phyloP scores from a whole-genome alignment of 441 rosid genomes.

The Syzygium malaccense region DNA sequence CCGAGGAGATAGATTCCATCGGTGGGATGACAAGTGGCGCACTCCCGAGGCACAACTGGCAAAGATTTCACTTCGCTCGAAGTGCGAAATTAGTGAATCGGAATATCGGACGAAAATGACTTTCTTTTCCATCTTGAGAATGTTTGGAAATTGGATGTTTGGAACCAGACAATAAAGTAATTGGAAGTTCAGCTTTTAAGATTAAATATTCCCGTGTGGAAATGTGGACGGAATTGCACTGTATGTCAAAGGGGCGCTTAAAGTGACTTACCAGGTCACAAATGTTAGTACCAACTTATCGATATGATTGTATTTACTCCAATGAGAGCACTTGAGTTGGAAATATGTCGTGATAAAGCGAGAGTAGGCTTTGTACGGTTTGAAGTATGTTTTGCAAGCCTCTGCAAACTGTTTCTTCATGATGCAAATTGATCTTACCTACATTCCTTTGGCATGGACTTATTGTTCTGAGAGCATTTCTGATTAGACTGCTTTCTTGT shows the following conservation, averaged over 20 bases:
- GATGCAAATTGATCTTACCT: not conserved
- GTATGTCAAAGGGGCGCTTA: not conserved
- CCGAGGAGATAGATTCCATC: not conserved
- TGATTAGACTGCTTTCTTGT: not conserved
- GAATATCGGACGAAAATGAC: not conserved
- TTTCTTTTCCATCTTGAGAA: not conserved
- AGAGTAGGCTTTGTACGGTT: not conserved
- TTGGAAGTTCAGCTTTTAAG: not conserved
- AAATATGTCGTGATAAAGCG: not conserved
- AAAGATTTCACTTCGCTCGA: not conserved
- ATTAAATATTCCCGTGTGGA: not conserved
- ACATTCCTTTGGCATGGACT: not conserved
- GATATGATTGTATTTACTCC: not conserved
- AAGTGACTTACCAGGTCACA: not conserved
- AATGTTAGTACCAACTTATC: not conserved
- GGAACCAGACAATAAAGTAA: not conserved
- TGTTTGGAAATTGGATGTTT: not conserved
- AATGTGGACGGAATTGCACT: not conserved
- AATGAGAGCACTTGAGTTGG: not conserved
- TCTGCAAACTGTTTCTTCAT: not conserved
- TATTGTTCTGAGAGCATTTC: not conserved
- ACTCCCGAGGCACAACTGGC: not conserved
- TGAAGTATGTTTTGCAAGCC: not conserved
- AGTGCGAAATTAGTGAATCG: not conserved
- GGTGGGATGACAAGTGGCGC: not conserved